These are phyloP conservation scores for Rhizopogon roseolus DNA, from an alignment of 768 basidiomycete species.

Conservation along the genomic window DNA sequence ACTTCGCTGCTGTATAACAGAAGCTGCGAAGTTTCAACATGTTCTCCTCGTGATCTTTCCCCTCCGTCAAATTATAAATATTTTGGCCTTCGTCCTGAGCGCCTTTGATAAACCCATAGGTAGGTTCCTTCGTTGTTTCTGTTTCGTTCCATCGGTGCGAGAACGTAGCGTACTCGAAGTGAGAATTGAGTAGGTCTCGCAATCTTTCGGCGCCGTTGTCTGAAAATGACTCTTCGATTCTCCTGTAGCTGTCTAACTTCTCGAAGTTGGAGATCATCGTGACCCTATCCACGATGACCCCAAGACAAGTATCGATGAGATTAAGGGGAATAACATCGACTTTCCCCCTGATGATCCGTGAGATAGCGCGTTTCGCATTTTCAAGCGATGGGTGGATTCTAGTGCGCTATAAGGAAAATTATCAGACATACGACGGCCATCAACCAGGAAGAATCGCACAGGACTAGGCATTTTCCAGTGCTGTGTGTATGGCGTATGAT, in stretches of 20 bases:
- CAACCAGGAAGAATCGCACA: too few relatives aligned
- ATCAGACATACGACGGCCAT: too few relatives aligned
- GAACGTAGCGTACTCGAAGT: constrained; percentile 21
- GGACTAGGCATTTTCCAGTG: too few relatives aligned
- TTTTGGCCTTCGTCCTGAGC: too few relatives aligned
- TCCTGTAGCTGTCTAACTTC: neutral
- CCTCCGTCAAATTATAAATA: too few relatives aligned
- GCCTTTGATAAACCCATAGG: too few relatives aligned
- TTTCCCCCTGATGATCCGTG: neutral
- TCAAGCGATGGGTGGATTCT: too few relatives aligned
- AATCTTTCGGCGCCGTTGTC: constrained; percentile 3
- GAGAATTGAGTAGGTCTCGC: constrained; percentile 10
- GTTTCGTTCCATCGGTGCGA: constrained; percentile 19
- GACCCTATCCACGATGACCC: constrained; percentile 7
- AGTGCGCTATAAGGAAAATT: too few relatives aligned
- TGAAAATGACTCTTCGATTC: too few relatives aligned
- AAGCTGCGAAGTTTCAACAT: constrained; percentile 21
- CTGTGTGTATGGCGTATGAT: too few relatives aligned
- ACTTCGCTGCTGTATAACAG: constrained; percentile 22
- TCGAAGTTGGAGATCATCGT: neutral
- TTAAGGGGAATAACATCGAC: constrained; percentile 17
- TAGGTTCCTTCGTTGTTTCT: too few relatives aligned
- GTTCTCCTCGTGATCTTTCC: neutral
- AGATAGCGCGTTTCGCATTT: too few relatives aligned
- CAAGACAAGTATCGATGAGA: constrained; percentile 21